phyloP scores from a whole-genome alignment of 345 rosid species.

The Pugionium cornutum region DNA sequence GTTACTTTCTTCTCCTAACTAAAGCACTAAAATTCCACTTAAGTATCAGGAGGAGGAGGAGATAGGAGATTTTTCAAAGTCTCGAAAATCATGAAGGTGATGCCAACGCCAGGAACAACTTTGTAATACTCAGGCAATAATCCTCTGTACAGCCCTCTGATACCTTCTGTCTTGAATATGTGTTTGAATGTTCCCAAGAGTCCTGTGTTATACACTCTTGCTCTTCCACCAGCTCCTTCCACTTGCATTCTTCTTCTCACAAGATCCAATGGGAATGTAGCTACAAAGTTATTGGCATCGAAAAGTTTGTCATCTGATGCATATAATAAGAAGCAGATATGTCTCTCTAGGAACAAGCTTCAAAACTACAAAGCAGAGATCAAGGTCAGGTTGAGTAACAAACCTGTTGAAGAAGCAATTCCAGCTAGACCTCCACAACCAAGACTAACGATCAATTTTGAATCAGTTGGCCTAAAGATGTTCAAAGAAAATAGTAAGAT shows the following conservation, averaged over 20 bases:
- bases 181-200: constrained; percentile 71
- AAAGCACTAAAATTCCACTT: not conserved
- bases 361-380: constrained; percentile 7
- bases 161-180: constrained; percentile 76
- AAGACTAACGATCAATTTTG: constrained; percentile 59
- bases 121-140: constrained; percentile 94
- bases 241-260: constrained; percentile 95
- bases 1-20: constrained; percentile 26
- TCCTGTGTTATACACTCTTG: constrained; percentile 75
- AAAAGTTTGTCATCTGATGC: not conserved
- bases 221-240: constrained; percentile 95
- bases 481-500: constrained; percentile 18
- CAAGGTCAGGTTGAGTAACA: constrained; percentile 18
- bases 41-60: constrained; percentile 27
- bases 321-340: not conserved
- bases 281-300: constrained; percentile 41
- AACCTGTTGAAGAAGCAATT: constrained; percentile 89
- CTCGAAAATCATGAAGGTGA: constrained; percentile 88
- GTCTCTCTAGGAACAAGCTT: not conserved
- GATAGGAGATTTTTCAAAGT: constrained; percentile 58
- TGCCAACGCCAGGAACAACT: constrained; percentile 94
- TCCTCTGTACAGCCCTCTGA: constrained; percentile 88
- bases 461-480: constrained; percentile 67
- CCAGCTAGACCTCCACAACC: constrained; percentile 95
- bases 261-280: constrained; percentile 89